These are phyloP conservation scores for Lathyrus aphaca DNA, from an alignment of 306 rosid species.

Conservation along the genomic window DNA sequence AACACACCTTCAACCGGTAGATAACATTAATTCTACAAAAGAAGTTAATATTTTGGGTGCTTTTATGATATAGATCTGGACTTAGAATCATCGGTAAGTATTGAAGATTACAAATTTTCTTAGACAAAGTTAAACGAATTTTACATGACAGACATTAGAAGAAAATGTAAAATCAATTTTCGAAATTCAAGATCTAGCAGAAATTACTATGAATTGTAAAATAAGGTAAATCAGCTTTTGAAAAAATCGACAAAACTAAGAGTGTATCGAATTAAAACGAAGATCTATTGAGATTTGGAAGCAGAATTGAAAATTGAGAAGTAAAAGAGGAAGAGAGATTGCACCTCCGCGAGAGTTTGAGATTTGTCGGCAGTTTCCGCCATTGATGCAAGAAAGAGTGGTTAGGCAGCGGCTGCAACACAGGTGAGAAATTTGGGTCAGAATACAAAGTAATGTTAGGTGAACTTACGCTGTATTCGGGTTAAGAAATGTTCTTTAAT, in stretches of 20 bases:
- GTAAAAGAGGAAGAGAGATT: background rate
- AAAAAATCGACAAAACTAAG: background rate
- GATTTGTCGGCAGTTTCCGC: constrained; percentile 62
- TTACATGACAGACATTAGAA: background rate
- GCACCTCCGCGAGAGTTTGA: constrained; percentile 74
- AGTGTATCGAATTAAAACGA: background rate
- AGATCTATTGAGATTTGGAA: constrained; percentile 20
- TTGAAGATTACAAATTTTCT: background rate
- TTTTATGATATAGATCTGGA: constrained; percentile 31
- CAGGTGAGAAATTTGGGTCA: constrained; percentile 29
- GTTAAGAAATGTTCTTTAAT: too few relatives aligned
- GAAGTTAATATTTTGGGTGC: background rate
- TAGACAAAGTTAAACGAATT: constrained; percentile 8
- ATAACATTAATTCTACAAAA: background rate
- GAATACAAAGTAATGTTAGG: constrained; percentile 7
- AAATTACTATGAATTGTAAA: background rate
- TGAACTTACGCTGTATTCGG: background rate
- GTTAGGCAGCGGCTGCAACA: constrained; percentile 35
- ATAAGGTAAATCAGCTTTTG: background rate
- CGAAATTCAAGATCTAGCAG: constrained; percentile 12
- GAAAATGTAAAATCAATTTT: background rate
- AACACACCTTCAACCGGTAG: background rate
- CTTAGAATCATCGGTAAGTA: background rate
- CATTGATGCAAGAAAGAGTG: constrained; percentile 56
- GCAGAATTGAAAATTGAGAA: background rate